Evolutionary conservation across 768 basidiomycete species (phyloP).

Genomic region (Royoungia palumana): DNA sequence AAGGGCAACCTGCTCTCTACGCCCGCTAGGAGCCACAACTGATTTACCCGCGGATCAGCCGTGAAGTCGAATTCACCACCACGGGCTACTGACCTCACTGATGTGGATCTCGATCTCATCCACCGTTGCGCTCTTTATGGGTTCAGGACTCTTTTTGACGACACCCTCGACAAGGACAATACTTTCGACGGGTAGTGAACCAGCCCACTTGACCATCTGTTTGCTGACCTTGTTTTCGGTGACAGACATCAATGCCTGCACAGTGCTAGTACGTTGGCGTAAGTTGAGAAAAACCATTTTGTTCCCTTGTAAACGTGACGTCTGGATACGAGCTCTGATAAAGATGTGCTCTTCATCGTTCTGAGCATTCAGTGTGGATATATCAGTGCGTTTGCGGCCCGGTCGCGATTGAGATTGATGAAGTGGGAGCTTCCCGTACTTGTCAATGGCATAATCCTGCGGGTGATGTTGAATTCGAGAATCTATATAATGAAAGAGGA

Average conservation of each 20-base stretch:
- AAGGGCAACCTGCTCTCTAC: slow-evolving; percentile 84
- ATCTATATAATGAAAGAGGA: background rate
- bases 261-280: slow-evolving; percentile 80
- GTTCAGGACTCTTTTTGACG: slow-evolving; percentile 73
- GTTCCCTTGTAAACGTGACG: slow-evolving; percentile 85
- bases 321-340: slow-evolving; percentile 88
- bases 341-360: slow-evolving; percentile 73
- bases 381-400: slow-evolving; percentile 55
- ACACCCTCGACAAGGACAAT: slow-evolving; percentile 88
- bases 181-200: slow-evolving; percentile 74
- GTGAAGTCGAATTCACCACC: background rate
- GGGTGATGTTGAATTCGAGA: slow-evolving; percentile 4
- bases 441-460: slow-evolving; percentile 73
- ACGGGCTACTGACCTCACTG: slow-evolving; percentile 53
- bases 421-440: slow-evolving; percentile 85
- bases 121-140: slow-evolving; percentile 89
- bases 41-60: background rate
- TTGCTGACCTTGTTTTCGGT: slow-evolving; percentile 80
- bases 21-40: slow-evolving; percentile 83
- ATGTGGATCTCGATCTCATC: slow-evolving; percentile 86
- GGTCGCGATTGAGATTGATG: slow-evolving; percentile 87
- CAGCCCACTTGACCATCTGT: slow-evolving; percentile 96
- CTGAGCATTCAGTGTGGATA: slow-evolving; percentile 57
- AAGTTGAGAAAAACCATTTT: slow-evolving; percentile 95
- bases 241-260: slow-evolving; percentile 80